Percentiles rank a stretch among this genome's conserved stretches.
These are phyloP conservation scores for Pythium phragmiticola DNA, from an alignment of 352 stramenopile species.

Conservation along the genomic window DNA sequence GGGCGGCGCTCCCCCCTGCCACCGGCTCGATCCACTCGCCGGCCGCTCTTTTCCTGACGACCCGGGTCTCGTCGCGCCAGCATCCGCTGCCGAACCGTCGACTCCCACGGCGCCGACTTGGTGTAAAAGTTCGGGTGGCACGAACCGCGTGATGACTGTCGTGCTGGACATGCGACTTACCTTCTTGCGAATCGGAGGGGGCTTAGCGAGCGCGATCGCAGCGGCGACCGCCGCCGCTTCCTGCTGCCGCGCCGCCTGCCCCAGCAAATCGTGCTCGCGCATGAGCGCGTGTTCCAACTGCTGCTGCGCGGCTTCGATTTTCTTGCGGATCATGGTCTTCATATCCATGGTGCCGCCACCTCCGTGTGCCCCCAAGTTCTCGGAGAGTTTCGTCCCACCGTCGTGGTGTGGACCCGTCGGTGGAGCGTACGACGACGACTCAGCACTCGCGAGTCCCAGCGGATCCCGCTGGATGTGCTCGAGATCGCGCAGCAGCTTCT, in stretches of 20 bases:
- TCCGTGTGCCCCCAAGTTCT: neutral
- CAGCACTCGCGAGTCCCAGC: conserved; percentile 18
- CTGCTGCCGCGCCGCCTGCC: conserved; percentile 29
- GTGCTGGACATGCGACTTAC: conserved; percentile 70
- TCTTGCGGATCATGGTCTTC: conserved; percentile 45
- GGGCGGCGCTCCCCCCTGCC: neutral
- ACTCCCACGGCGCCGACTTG: neutral
- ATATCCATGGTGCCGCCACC: conserved; percentile 27
- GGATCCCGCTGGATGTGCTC: conserved; percentile 42
- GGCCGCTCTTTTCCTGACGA: conserved; percentile 5
- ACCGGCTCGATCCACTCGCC: neutral
- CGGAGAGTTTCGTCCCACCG: neutral
- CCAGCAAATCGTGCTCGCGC: conserved; percentile 66
- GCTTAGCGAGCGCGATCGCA: conserved; percentile 15
- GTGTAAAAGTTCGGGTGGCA: conserved; percentile 15
- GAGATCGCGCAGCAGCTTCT: conserved; percentile 59
- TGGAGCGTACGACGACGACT: neutral
- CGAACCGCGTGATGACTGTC: conserved; percentile 50
- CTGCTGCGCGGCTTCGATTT: conserved; percentile 39
- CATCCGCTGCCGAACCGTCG: neutral
- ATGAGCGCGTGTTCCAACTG: conserved; percentile 64
- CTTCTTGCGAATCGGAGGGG: conserved; percentile 34
- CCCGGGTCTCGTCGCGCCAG: neutral
- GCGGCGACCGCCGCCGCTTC: conserved; percentile 1
- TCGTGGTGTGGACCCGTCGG: neutral